Evolutionary conservation across 768 basidiomycete species (phyloP), one percentile per base, ranked within the genome.

Genomic region (Lactifluus pinguis): DNA sequence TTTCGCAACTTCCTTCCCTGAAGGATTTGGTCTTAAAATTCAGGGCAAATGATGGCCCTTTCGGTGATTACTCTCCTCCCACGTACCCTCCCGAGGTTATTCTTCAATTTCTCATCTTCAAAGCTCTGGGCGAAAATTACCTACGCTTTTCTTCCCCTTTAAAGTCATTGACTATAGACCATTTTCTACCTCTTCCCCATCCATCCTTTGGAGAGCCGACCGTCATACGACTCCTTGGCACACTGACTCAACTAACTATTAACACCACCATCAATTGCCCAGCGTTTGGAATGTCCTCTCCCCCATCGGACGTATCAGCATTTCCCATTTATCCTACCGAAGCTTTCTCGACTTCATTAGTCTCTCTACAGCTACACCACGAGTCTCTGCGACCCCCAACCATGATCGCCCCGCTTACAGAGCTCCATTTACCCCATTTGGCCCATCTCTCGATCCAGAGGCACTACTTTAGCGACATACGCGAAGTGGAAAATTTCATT

Each of bases 91-190:
- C 53, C 48, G 47, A 55, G 13, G 6, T 55, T 32, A 17, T 60
- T 21, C 59, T 60, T 50, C 59, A 60, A 39, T 54, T 60, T 3
- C 52, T 60, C 32, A 55, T 55, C 32, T 49, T 60, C 25, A 60
- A 39, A 9, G 59, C 59, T 19, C 48, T 60, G 19, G 39, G 39
- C 25, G 59, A 60, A 30, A 25, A 1, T 13, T 1, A 6, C 11
- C n/a, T 1, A 1, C 17, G 34, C 7, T 49, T 25, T 55, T 10
- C 39, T 49, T 41, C 21, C 1, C 48, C 47, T 34, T 60, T 54
- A 3, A 60, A 49, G 13, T 54, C 59, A 36, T 14, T 60, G 15
- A 44, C 17, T 11, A 21, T 60, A 34, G 41, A 53, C 25, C 49
- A 39, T 19, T 15, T 54, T 39, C 38, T 60, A 8, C 48, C 53